These are phyloP conservation scores for Talaromyces sp. DNA, from an alignment of 2,329 filamentous ascomycete species.

Conservation along the genomic window DNA sequence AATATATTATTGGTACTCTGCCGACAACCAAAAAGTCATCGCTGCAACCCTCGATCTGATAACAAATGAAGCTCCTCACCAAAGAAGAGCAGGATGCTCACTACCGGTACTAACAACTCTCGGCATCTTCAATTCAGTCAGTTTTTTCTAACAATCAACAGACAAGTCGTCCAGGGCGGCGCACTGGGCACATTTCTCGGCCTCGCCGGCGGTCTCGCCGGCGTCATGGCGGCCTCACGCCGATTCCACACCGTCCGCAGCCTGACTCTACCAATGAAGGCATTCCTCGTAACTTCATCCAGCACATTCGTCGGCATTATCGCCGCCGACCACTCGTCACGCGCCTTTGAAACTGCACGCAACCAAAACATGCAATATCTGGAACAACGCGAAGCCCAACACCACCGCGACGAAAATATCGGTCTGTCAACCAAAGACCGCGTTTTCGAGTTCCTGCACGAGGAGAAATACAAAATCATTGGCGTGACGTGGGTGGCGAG, in stretches of 20 bases:
- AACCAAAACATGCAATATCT: slow-evolving; percentile 64
- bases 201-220: slow-evolving; percentile 58
- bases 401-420: slow-evolving; percentile 47
- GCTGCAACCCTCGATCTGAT: too few species aligned
- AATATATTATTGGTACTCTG: neutral
- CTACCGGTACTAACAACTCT: slow-evolving; percentile 55
- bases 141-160: slow-evolving; percentile 21
- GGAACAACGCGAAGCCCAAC: slow-evolving; percentile 53
- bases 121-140: neutral
- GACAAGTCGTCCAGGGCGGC: slow-evolving; percentile 72
- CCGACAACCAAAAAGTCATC: neutral
- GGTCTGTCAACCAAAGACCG: slow-evolving; percentile 55
- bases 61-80: slow-evolving; percentile 85
- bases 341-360: slow-evolving; percentile 61
- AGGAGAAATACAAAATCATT: slow-evolving; percentile 83
- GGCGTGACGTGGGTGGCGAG: slow-evolving; percentile 73
- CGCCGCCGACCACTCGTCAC: slow-evolving; percentile 69
- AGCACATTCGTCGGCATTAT: slow-evolving; percentile 85
- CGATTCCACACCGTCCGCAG: slow-evolving; percentile 72
- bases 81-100: slow-evolving; percentile 87
- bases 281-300: slow-evolving; percentile 78
- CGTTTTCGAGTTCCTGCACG: slow-evolving; percentile 65
- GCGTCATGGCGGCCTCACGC: slow-evolving; percentile 59
- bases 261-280: slow-evolving; percentile 81
- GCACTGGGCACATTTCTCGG: slow-evolving; percentile 65